These are phyloP conservation scores for Thymus mandschuricus DNA, from an alignment of 257 asterid species.

Conservation along the genomic window DNA sequence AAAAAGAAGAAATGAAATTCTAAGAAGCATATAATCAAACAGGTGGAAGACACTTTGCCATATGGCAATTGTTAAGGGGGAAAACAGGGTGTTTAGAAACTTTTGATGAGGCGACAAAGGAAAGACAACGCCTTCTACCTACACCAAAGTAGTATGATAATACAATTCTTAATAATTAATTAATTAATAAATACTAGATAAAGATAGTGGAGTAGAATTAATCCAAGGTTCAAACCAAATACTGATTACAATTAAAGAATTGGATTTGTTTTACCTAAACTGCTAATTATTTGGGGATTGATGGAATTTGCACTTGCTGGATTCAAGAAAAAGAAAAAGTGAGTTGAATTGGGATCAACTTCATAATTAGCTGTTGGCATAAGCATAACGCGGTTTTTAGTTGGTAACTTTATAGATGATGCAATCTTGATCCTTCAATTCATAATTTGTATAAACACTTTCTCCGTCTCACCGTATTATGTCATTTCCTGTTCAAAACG, in stretches of 20 bases:
- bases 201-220: conserved; percentile 47
- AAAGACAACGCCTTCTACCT: conserved; percentile 42
- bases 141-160: conserved; percentile 23
- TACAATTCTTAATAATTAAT: conserved; percentile 25
- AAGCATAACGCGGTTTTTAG: conserved; percentile 24
- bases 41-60: conserved; percentile 32
- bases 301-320: conserved; percentile 36
- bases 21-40: conserved; percentile 1
- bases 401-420: conserved; percentile 36
- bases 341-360: conserved; percentile 27
- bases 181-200: conserved; percentile 21
- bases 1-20: not conserved
- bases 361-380: conserved; percentile 27
- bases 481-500: no score
- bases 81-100: not conserved
- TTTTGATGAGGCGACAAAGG: conserved; percentile 43
- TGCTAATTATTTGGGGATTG: not conserved
- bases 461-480: no score
- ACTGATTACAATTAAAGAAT: conserved; percentile 27
- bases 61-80: conserved; percentile 30
- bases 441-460: not conserved
- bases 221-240: conserved; percentile 34
- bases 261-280: conserved; percentile 8
- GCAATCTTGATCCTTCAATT: not conserved
- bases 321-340: conserved; percentile 11